phyloP scores from a whole-genome alignment of 495 filamentous ascomycete species.

The Aspergillus incahuasiensis region DNA sequence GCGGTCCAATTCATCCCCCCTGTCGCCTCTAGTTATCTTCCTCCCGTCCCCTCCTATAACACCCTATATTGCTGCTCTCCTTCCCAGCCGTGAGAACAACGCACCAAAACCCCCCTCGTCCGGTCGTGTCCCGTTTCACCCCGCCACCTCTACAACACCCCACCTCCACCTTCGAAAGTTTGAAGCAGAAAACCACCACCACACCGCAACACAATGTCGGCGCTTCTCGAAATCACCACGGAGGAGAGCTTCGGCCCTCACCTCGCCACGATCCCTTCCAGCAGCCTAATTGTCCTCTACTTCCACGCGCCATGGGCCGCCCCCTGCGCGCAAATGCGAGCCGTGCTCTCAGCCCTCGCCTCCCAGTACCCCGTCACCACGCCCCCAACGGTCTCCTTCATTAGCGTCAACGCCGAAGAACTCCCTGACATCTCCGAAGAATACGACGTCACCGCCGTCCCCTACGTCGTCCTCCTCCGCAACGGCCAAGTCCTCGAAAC shows the following conservation, averaged over 20 bases:
- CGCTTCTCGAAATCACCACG: slow-evolving; percentile 66
- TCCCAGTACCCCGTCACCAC: slow-evolving; percentile 66
- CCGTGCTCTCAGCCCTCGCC: slow-evolving; percentile 79
- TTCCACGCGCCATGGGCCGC: slow-evolving; percentile 98
- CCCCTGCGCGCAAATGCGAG: slow-evolving; percentile 87
- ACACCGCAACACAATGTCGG: slow-evolving; percentile 51
- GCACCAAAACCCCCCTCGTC: neutral
- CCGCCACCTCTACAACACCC: slow-evolving; percentile 3
- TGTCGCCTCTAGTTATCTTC: neutral
- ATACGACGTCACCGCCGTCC: slow-evolving; percentile 91
- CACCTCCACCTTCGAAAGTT: slow-evolving; percentile 7
- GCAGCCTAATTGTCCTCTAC: slow-evolving; percentile 74
- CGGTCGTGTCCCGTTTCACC: neutral
- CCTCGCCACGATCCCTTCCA: slow-evolving; percentile 57
- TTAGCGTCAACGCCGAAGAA: slow-evolving; percentile 85
- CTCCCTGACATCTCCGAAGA: slow-evolving; percentile 79
- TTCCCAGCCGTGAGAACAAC: too few relatives aligned
- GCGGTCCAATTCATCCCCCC: slow-evolving; percentile 1
- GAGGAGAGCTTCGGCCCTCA: slow-evolving; percentile 63
- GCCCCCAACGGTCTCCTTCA: slow-evolving; percentile 69
- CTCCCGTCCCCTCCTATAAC: neutral
- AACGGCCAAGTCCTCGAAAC: slow-evolving; percentile 67
- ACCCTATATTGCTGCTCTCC: slow-evolving; percentile 1
- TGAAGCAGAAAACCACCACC: slow-evolving; percentile 6
- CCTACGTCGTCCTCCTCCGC: slow-evolving; percentile 78